phyloP scores from a whole-genome alignment of 371 early-diverging fungal species.

The Lichtheimia ornata region DNA sequence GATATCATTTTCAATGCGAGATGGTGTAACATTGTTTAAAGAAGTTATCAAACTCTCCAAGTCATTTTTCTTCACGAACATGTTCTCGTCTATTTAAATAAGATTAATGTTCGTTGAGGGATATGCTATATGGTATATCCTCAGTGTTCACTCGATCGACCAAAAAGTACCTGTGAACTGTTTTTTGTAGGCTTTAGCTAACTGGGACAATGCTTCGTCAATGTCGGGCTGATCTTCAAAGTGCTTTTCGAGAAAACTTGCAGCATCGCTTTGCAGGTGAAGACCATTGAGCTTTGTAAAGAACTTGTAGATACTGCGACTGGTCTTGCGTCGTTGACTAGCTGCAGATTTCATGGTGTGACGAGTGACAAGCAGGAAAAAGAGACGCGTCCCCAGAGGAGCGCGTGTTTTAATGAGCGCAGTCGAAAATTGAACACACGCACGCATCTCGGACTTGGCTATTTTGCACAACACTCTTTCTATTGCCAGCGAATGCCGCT shows the following conservation, averaged over 20 bases:
- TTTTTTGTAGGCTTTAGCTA: constrained; percentile 67
- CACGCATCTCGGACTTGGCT: no score
- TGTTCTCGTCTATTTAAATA: background rate
- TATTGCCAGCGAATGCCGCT: no score
- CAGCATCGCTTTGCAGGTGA: constrained; percentile 71
- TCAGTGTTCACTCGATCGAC: no score
- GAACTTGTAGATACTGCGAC: constrained; percentile 34
- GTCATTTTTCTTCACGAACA: constrained; percentile 5
- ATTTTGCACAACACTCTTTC: no score
- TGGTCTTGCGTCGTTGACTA: background rate
- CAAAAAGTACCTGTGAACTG: constrained; percentile 24
- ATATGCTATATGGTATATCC: no score
- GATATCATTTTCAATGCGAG: constrained; percentile 26
- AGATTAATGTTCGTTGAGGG: no score
- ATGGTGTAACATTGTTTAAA: constrained; percentile 25
- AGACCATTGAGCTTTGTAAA: constrained; percentile 76
- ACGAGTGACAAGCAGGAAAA: background rate
- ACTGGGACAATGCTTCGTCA: constrained; percentile 53
- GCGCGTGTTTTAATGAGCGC: no score
- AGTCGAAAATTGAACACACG: no score
- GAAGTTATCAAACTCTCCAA: constrained; percentile 25
- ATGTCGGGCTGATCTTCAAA: constrained; percentile 46
- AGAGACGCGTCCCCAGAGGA: background rate
- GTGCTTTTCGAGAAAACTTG: constrained; percentile 53
- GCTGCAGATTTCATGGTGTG: background rate